These are phyloP conservation scores for Candida pini DNA, from an alignment of 805 yeast species.

Conservation along the genomic window DNA sequence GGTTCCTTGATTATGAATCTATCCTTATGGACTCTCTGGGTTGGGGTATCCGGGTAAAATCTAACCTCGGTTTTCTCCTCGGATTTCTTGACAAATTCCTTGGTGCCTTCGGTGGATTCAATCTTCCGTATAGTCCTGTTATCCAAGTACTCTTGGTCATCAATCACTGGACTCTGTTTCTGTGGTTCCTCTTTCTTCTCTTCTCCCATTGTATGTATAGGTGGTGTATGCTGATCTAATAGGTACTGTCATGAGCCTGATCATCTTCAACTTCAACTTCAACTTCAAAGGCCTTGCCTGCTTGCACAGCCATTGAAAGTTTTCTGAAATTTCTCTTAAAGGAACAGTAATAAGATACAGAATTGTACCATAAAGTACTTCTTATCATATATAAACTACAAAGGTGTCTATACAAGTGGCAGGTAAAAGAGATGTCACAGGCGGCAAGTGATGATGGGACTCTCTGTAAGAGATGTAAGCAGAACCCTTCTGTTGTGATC, in stretches of 20 bases:
- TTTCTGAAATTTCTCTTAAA: no score
- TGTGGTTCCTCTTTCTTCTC: conserved; percentile 1
- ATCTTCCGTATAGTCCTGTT: conserved; percentile 23
- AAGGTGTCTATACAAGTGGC: no score
- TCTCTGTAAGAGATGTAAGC: conserved; percentile 47
- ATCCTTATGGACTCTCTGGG: conserved; percentile 59
- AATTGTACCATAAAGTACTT: no score
- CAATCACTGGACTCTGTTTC: no score
- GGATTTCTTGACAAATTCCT: conserved; percentile 45
- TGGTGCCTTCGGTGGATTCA: conserved; percentile 25
- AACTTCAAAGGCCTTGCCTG: no score
- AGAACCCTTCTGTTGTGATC: conserved; percentile 33
- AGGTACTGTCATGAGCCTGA: no score
- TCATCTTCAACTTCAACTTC: no score
- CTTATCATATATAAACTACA: no score
- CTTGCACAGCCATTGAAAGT: no score
- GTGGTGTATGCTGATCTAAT: no score
- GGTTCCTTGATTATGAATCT: conserved; percentile 71
- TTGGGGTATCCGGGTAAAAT: conserved; percentile 87
- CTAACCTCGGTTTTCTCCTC: conserved; percentile 46
- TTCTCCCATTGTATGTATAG: no score
- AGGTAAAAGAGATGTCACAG: background rate
- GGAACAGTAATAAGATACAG: no score
- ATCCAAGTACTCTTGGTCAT: conserved; percentile 17
- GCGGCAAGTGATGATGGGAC: conserved; percentile 5